Conservation (phyloP, 129 eudicot species). For the Dittrichia graveolens region DNA sequence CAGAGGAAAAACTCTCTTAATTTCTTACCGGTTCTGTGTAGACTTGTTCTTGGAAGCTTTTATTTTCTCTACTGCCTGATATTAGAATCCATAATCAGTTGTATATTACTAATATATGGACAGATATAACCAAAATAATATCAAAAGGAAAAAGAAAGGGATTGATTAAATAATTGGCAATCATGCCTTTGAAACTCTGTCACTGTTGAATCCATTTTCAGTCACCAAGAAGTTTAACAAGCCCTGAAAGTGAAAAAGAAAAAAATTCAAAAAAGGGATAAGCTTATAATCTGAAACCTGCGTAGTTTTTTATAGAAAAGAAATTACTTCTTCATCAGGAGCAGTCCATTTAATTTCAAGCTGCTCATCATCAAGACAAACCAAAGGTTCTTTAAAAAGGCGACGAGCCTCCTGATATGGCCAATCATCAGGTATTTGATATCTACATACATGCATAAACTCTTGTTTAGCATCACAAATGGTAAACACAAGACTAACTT, state of each 20-base stretch:
- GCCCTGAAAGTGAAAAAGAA: conserved; percentile 53
- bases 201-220: conserved; percentile 93
- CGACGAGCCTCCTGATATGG: conserved; percentile 88
- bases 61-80: conserved; percentile 79
- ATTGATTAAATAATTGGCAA: neutral
- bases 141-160: neutral
- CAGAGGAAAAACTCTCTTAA: neutral
- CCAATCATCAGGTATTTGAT: conserved; percentile 91
- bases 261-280: neutral
- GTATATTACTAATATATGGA: neutral
- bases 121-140: neutral
- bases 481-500: neutral
- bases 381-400: conserved; percentile 86
- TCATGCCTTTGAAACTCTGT: conserved; percentile 77
- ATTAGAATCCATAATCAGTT: conserved; percentile 14
- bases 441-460: conserved; percentile 42
- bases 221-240: conserved; percentile 77
- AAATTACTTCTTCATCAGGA: conserved; percentile 91
- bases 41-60: conserved; percentile 92
- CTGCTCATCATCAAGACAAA: conserved; percentile 62
- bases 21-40: conserved; percentile 78
- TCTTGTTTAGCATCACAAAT: neutral
- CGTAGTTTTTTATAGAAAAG: neutral
- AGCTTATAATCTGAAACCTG: neutral
- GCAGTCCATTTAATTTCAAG: conserved; percentile 83